Evolutionary conservation across 2,329 filamentous ascomycete species (phyloP).

Genomic region (Nigrospora osmanthi): DNA sequence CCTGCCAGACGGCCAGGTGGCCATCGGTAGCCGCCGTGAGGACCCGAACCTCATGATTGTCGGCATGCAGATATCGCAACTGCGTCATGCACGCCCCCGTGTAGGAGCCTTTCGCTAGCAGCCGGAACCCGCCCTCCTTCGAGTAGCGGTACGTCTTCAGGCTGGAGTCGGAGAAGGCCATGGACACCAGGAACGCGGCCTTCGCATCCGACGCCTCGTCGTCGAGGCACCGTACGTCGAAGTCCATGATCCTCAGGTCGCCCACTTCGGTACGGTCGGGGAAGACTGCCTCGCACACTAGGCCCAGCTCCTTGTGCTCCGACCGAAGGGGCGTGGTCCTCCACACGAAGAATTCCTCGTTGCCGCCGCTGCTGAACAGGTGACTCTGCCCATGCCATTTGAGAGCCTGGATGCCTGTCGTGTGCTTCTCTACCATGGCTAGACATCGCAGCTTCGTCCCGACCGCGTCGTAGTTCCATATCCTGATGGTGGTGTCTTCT

Average conservation of each 20-base stretch:
- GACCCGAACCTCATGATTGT: slow-evolving; percentile 26
- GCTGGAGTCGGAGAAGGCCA: slow-evolving; percentile 79
- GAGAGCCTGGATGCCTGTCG: slow-evolving; percentile 74
- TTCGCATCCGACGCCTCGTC: neutral
- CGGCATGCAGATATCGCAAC: slow-evolving; percentile 31
- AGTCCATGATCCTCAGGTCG: slow-evolving; percentile 76
- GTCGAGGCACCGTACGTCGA: slow-evolving; percentile 45
- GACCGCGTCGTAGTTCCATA: slow-evolving; percentile 47
- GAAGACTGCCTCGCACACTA: slow-evolving; percentile 48
- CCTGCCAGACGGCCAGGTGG: slow-evolving; percentile 52
- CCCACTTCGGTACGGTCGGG: slow-evolving; percentile 40
- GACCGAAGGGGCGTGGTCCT: slow-evolving; percentile 48
- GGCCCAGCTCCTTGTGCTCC: slow-evolving; percentile 39
- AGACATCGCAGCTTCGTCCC: slow-evolving; percentile 34
- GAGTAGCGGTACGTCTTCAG: slow-evolving; percentile 54
- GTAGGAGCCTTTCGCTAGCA: slow-evolving; percentile 50
- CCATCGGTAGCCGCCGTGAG: slow-evolving; percentile 79
- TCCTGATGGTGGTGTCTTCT: slow-evolving; percentile 68
- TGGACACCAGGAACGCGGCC: slow-evolving; percentile 48
- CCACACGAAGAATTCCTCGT: slow-evolving; percentile 89
- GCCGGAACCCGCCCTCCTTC: slow-evolving; percentile 29
- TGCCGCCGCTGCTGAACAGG: slow-evolving; percentile 79
- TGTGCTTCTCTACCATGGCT: slow-evolving; percentile 67
- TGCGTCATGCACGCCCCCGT: slow-evolving; percentile 73
- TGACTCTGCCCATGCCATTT: slow-evolving; percentile 65